Base-by-base conservation (phyloP, 2,329 filamentous ascomycete species). In the Pezicula neosporulosa region DNA sequence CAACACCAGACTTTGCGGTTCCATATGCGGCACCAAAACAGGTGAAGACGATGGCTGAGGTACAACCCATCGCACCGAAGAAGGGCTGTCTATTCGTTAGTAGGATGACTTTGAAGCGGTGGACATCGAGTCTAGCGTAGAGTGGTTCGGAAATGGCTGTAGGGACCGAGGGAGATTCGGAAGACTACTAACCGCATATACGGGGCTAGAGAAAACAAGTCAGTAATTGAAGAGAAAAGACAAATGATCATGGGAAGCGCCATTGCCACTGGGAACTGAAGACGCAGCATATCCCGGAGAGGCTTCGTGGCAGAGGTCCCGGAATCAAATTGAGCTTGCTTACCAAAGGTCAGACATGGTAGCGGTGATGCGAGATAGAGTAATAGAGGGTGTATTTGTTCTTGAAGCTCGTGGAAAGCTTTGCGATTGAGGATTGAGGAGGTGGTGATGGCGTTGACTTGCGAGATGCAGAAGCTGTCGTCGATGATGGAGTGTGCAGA, bases 1-100 rank as follows among this genome's bases (percentile, higher is more conserved):
- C 94, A 65, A 97, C 94, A 79, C 94, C 94, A 69, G 94, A 95
- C 85, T 99, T 99, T 71, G 94, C 94, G 64, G 94, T 99, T 76
- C 94, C 94, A 77, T 97, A 99, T 64, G 94, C 91, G 69, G 94
- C 94, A 72, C 94, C 91, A 66, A 96, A 86, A 76, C 90, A 96
- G 72, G 91, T 96, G 82, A 96, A 96, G 70, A 96, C 89, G 70
- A 96, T 96, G 74, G 91, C 90, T 62, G 85, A 88, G 67, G 87
- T 94, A 83, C 92, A 97, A 73, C 92, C 92, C 88, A 97, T 94
- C 72, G 90, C 91, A 78, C 92, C 91, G 70, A 97, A 97, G 80
- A 97, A 97, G 76, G 92, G 79, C 80, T 83, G 66, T 47, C 56
- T 43, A n/a, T 57, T 55, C 63, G 55, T 67, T 54, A 68, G 64